A percentile compares a stretch with the other conserved stretches of the same genome.
phyloP scores from a whole-genome alignment of 1,284 basidiomycete species.

The Puccinia hordei region DNA sequence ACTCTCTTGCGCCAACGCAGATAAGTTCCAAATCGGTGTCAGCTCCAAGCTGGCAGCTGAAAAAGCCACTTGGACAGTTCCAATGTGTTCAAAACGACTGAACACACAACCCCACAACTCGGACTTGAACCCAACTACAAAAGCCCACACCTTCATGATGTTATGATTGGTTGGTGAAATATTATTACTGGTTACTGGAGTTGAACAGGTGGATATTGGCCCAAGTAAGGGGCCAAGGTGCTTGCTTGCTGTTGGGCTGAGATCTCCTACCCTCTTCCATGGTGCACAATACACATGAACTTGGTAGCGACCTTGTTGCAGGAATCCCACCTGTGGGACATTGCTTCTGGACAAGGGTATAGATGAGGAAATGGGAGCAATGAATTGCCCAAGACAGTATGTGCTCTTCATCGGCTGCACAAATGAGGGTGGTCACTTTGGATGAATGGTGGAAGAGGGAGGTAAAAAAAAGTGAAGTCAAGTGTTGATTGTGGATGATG shows the following conservation, averaged over 20 bases:
- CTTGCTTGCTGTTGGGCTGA: not conserved
- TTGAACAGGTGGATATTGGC: not conserved
- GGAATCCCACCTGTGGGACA: too few species aligned
- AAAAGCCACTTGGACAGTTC: not conserved
- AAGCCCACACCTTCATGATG: not conserved
- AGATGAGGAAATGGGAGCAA: too few species aligned
- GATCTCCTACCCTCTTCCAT: not conserved
- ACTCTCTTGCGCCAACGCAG: too few species aligned
- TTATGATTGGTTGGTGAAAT: not conserved
- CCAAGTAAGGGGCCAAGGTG: not conserved
- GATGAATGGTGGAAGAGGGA: too few species aligned
- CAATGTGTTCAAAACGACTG: not conserved
- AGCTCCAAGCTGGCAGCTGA: not conserved
- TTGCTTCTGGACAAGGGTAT: too few species aligned
- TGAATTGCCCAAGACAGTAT: too few species aligned
- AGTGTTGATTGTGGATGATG: too few species aligned
- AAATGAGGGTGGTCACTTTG: too few species aligned
- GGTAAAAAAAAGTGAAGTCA: too few species aligned
- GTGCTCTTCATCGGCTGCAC: too few species aligned
- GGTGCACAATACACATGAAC: not conserved
- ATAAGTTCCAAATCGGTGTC: slow-evolving; percentile 1
- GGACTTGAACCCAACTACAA: not conserved
- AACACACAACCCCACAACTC: not conserved
- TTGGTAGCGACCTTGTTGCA: too few species aligned
- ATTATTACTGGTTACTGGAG: not conserved